phyloP scores from a whole-genome alignment of 1,284 basidiomycete species.

The Mycena citricolor region DNA sequence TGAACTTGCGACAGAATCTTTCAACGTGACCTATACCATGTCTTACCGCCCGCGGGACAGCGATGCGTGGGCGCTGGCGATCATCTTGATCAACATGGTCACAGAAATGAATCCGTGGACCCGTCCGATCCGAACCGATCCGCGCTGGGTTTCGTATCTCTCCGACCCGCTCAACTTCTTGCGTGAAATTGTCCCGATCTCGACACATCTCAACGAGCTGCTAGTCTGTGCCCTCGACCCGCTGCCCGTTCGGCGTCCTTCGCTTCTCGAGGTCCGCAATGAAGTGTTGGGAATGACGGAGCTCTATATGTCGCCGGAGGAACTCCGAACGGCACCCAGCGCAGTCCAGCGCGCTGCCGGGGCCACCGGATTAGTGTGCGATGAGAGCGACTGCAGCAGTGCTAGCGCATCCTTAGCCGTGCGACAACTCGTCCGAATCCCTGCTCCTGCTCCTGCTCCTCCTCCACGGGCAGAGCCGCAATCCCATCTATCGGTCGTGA shows the following conservation, averaged over 20 bases:
- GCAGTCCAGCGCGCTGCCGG: conserved; percentile 8
- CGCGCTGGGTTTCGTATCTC: conserved; percentile 58
- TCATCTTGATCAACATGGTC: conserved; percentile 69
- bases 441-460: too few relatives aligned
- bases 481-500: too few relatives aligned
- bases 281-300: conserved; percentile 3
- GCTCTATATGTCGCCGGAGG: conserved; percentile 10
- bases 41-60: conserved; percentile 29
- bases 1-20: conserved; percentile 9
- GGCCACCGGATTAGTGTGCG: neutral
- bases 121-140: conserved; percentile 55
- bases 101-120: conserved; percentile 75
- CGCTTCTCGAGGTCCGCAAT: conserved; percentile 3
- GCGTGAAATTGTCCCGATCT: conserved; percentile 24
- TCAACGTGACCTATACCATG: neutral
- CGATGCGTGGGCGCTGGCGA: conserved; percentile 80
- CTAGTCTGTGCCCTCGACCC: conserved; percentile 4
- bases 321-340: conserved; percentile 5
- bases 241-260: conserved; percentile 3
- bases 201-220: conserved; percentile 7
- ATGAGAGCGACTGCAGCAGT: conserved; percentile 8
- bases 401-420: too few relatives aligned
- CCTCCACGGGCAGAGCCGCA: too few relatives aligned
- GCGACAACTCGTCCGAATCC: too few relatives aligned
- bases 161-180: conserved; percentile 56